These are phyloP conservation scores for Byssoonygena ceratinophila DNA, from an alignment of 2,329 filamentous ascomycete species.

Conservation along the genomic window DNA sequence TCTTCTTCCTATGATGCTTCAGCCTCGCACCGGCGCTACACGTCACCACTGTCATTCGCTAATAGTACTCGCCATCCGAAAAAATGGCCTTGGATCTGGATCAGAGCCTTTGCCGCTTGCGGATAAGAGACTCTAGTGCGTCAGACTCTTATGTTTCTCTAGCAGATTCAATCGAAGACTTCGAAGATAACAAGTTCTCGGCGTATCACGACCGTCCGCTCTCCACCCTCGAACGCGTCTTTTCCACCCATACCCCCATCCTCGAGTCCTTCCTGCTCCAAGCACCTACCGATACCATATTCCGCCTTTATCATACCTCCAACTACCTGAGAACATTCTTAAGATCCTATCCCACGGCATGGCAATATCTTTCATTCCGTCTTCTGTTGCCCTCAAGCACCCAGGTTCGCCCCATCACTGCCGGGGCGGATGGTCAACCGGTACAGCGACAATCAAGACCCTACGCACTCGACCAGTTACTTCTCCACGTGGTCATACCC, in stretches of 20 bases:
- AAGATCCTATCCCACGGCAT: slow-evolving; percentile 48
- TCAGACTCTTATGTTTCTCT: slow-evolving; percentile 3
- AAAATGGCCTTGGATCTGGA: slow-evolving; percentile 8
- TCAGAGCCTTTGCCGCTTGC: slow-evolving; percentile 1
- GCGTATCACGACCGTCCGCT: slow-evolving; percentile 18
- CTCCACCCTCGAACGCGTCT: slow-evolving; percentile 44
- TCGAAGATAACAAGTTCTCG: not conserved
- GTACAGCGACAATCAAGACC: slow-evolving; percentile 43
- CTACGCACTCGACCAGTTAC: slow-evolving; percentile 49
- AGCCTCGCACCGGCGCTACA: not conserved
- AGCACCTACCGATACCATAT: slow-evolving; percentile 45
- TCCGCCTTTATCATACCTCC: slow-evolving; percentile 51
- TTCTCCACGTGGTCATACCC: slow-evolving; percentile 47
- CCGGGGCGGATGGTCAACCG: slow-evolving; percentile 25
- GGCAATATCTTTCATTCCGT: slow-evolving; percentile 51
- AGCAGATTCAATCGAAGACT: not conserved
- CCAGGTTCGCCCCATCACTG: slow-evolving; percentile 25
- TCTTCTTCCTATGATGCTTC: slow-evolving; percentile 12
- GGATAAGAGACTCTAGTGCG: not conserved
- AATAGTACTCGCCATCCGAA: not conserved
- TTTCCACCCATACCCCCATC: slow-evolving; percentile 48
- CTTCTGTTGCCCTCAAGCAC: slow-evolving; percentile 36
- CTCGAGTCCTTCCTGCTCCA: slow-evolving; percentile 50
- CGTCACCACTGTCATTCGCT: slow-evolving; percentile 3
- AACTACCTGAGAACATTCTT: slow-evolving; percentile 46